Evolutionary conservation across 108 stramenopile genomes (phyloP).

Genomic region (Bacterosira constricta): DNA sequence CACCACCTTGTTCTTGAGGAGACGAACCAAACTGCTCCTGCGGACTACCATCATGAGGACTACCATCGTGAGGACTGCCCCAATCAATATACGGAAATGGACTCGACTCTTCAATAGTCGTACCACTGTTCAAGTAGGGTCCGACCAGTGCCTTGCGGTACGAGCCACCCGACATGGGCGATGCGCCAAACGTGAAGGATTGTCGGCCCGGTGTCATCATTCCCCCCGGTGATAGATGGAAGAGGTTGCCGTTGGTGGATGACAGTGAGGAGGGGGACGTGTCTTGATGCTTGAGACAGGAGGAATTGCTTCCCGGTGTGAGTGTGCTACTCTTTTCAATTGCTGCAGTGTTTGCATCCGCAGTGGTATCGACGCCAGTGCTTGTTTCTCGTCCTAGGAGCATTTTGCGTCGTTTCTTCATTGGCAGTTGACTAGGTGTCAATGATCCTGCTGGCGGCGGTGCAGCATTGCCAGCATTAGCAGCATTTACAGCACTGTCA

Average conservation of each 20-base stretch:
- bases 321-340: neutral
- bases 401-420: slow-evolving; percentile 27
- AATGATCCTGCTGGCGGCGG: neutral
- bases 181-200: neutral
- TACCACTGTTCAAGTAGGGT: neutral
- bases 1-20: neutral
- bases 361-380: neutral
- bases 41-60: neutral
- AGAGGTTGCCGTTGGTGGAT: neutral
- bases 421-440: slow-evolving; percentile 11
- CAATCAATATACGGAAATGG: slow-evolving; percentile 40
- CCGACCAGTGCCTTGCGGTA: neutral
- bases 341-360: neutral
- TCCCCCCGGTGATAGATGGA: slow-evolving; percentile 2
- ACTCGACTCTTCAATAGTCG: no score
- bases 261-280: neutral
- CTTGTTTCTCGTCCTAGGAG: slow-evolving; percentile 2
- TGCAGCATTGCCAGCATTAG: neutral
- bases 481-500: no score
- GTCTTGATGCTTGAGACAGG: neutral
- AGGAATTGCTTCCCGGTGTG: slow-evolving; percentile 16
- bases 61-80: slow-evolving; percentile 9
- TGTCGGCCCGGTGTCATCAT: slow-evolving; percentile 24
- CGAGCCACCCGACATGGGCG: neutral
- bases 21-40: neutral